Percentiles rank a stretch among this genome's conserved stretches.
phyloP scores from a whole-genome alignment of 768 basidiomycete genomes.

The Exsudoporus frostii region DNA sequence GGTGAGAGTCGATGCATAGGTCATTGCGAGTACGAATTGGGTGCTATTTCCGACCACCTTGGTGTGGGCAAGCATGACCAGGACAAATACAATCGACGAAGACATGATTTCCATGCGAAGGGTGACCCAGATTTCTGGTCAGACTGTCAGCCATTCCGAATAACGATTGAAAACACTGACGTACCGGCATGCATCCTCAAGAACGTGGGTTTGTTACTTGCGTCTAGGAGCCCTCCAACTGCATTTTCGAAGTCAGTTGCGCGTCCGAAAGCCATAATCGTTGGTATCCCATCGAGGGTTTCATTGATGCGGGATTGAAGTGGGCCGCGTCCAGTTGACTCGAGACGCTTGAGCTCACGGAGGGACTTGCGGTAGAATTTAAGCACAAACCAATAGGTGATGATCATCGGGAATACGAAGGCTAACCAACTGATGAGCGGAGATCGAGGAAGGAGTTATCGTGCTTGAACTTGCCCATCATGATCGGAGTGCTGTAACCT shows the following conservation, averaged over 20 bases:
- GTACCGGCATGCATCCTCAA: constrained; percentile 24
- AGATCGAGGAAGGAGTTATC: constrained; percentile 1
- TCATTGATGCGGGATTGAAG: constrained; percentile 54
- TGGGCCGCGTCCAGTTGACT: constrained; percentile 43
- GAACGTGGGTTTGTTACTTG: constrained; percentile 30
- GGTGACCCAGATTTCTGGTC: constrained; percentile 31
- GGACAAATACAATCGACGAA: constrained; percentile 21
- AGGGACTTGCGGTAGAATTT: constrained; percentile 47
- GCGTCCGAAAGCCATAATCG: constrained; percentile 47
- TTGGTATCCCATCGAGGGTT: constrained; percentile 44
- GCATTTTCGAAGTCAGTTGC: constrained; percentile 24
- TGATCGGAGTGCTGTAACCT: constrained; percentile 25
- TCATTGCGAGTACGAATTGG: constrained; percentile 29
- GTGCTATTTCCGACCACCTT: constrained; percentile 20
- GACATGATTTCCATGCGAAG: constrained; percentile 31
- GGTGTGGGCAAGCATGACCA: constrained; percentile 29
- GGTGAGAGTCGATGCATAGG: constrained; percentile 25
- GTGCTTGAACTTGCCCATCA: constrained; percentile 35
- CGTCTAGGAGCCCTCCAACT: constrained; percentile 21
- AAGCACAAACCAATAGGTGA: constrained; percentile 42
- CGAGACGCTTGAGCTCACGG: constrained; percentile 45
- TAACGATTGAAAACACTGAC: background rate
- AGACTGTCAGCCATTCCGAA: background rate
- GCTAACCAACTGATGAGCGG: constrained; percentile 22
- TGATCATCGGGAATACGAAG: constrained; percentile 21